Evolutionary conservation across 257 asterid genomes (phyloP).

Genomic region (Solanum sparsipilum): DNA sequence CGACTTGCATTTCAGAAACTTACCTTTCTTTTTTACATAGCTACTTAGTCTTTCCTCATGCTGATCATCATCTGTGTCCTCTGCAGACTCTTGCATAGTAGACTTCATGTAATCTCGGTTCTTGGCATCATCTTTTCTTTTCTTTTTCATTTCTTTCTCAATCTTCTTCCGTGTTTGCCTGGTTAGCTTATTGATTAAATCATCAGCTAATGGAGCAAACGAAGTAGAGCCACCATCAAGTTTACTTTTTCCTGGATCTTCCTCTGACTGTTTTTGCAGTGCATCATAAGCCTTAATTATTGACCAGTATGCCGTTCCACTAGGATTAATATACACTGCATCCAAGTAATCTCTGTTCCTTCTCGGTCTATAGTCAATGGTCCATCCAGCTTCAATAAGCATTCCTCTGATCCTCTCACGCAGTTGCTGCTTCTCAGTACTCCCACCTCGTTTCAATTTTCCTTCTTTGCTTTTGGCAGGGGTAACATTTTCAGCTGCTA

Average conservation of each 20-base stretch:
- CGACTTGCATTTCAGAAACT: conserved; percentile 23
- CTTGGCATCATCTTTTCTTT: conserved; percentile 44
- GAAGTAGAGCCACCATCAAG: conserved; percentile 38
- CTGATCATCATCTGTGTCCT: conserved; percentile 49
- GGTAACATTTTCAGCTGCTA: conserved; percentile 7
- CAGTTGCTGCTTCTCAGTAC: conserved; percentile 86
- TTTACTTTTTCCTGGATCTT: conserved; percentile 27
- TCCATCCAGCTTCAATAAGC: conserved; percentile 79
- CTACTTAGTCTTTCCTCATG: conserved; percentile 40
- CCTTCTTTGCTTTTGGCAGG: conserved; percentile 18
- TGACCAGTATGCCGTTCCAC: conserved; percentile 97
- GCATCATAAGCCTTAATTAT: conserved; percentile 95
- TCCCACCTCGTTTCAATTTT: conserved; percentile 62
- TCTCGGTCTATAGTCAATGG: conserved; percentile 93
- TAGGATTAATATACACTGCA: conserved; percentile 81
- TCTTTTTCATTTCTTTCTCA: conserved; percentile 69
- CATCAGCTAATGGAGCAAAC: conserved; percentile 66
- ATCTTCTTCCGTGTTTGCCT: conserved; percentile 85
- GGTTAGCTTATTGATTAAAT: conserved; percentile 71
- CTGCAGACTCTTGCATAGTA: conserved; percentile 20
- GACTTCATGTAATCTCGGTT: conserved; percentile 24
- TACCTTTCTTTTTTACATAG: conserved; percentile 36
- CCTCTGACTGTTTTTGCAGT: conserved; percentile 61
- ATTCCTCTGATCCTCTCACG: conserved; percentile 83
- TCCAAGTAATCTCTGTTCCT: conserved; percentile 86